Evolutionary conservation across 2,329 filamentous ascomycete genomes (phyloP), one percentile per base, ranked within the genome.

Genomic region (Alternaria ventricosa): DNA sequence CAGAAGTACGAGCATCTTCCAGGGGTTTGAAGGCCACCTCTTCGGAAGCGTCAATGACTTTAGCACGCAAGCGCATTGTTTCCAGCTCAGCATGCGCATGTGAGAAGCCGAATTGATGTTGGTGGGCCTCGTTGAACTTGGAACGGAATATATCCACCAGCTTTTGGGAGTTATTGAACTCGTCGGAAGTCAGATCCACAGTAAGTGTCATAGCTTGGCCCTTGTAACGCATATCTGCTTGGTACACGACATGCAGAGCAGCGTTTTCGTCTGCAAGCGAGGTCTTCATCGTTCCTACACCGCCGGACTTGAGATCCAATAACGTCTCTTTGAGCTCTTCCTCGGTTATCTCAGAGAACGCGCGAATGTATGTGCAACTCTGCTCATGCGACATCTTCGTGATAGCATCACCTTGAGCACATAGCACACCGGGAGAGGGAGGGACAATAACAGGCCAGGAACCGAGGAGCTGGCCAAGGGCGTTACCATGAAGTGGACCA

Each of bases 401-500:
- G 1, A 82, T 84, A 4, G 81, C 82, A 74, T 86, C 84, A 0
- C 84, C 84, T 58, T 84, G 81, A 3, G 84, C 84, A 63, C 84
- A 86, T 0, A 86, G 74, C 10, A 84, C 82, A 22, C 84, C 84
- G 5, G 84, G 84, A 2, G 83, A 83, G 1, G 82, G 83, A 11
- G 84, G 84, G 3, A 86, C 76, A n/a, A 86, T 85, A n/a, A 86
- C 83, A 5, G 84, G 84, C 81, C 82, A 86, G 3, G 83, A 82
- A 0, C 83, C 82, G 6, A 86, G 78, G 2, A 86, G 78, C 66
- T 84, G 80, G 22, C 84, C 84, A 1, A 86, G 76, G 4, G 83
- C 82, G 55, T 85, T 86, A 4, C 82, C 84, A 64, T 85, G 84
- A n/a, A 86, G 75, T 18, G 84, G 84, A 0, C 84, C 84, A 22